These are phyloP conservation scores for Anaeramoeba flamelloides DNA, from an alignment of 78 protist genomes.

Conservation along the genomic window DNA sequence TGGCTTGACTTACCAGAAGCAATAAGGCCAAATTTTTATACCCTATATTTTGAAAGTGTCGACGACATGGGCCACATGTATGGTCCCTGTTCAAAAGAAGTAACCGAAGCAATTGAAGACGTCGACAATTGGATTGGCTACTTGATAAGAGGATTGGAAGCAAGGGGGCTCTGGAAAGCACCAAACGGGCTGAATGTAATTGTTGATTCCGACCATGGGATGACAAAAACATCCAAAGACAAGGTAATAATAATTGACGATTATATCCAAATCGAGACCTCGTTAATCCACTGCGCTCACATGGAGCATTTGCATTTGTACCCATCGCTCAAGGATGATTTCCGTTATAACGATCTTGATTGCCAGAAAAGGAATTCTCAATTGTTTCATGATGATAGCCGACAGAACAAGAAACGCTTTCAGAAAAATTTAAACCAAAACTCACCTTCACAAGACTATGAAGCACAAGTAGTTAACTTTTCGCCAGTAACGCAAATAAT, in stretches of 20 bases:
- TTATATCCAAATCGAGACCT: background rate
- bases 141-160: background rate
- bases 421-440: background rate
- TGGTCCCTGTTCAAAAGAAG: constrained; percentile 10
- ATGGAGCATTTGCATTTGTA: no score
- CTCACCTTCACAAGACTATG: background rate
- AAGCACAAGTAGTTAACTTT: background rate
- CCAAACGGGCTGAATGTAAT: constrained; percentile 14
- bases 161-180: background rate
- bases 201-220: constrained; percentile 31
- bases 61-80: constrained; percentile 13
- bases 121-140: constrained; percentile 7
- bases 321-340: no score
- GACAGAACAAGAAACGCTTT: no score
- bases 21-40: background rate
- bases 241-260: background rate
- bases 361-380: no score
- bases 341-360: no score
- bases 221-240: background rate
- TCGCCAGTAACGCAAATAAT: background rate
- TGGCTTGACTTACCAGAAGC: constrained; percentile 17
- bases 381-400: no score
- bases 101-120: background rate
- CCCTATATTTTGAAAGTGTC: constrained; percentile 9
- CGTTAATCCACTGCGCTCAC: no score